Percentiles rank a stretch among this genome's conserved stretches.
Evolutionary conservation across 1,139 yeast genomes (phyloP).

Genomic region (Lipomyces yarrowii): DNA sequence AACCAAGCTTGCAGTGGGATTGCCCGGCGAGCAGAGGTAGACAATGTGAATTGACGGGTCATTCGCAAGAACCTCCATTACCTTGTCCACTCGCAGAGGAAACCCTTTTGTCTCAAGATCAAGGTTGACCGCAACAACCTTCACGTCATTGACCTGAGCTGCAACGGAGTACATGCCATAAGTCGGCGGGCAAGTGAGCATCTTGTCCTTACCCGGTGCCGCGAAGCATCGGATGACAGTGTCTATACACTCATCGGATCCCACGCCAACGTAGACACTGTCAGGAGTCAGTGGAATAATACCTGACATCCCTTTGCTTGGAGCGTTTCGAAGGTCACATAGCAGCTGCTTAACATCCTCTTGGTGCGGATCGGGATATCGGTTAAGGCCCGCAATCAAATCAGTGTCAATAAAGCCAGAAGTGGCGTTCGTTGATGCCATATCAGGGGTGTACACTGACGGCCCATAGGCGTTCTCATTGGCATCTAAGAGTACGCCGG

Average conservation of each 20-base stretch:
- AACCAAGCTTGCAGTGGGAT: constrained; percentile 81
- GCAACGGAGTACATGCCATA: constrained; percentile 96
- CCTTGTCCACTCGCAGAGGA: constrained; percentile 47
- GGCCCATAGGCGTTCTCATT: constrained; percentile 97
- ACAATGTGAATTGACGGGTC: constrained; percentile 63
- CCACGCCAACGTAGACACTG: constrained; percentile 91
- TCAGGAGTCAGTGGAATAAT: constrained; percentile 52
- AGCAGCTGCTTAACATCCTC: constrained; percentile 71
- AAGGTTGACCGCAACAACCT: constrained; percentile 70
- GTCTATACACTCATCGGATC: constrained; percentile 96
- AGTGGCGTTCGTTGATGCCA: constrained; percentile 34
- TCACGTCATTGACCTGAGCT: constrained; percentile 86
- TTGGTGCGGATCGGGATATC: constrained; percentile 98
- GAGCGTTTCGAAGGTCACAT: constrained; percentile 67
- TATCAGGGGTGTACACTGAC: constrained; percentile 48
- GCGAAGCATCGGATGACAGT: constrained; percentile 83
- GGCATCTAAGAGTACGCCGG: constrained; percentile 87
- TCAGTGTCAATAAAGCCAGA: constrained; percentile 39
- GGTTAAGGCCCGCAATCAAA: constrained; percentile 57
- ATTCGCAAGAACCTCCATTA: constrained; percentile 52
- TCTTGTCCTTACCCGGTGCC: constrained; percentile 76
- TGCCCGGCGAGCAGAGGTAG: constrained; percentile 97
- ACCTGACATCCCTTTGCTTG: constrained; percentile 38
- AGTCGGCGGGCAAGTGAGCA: constrained; percentile 90
- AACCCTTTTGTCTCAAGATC: constrained; percentile 48